These are phyloP conservation scores for Vitis rupestris DNA, from an alignment of 164 flowering plant genomes.

Conservation along the genomic window DNA sequence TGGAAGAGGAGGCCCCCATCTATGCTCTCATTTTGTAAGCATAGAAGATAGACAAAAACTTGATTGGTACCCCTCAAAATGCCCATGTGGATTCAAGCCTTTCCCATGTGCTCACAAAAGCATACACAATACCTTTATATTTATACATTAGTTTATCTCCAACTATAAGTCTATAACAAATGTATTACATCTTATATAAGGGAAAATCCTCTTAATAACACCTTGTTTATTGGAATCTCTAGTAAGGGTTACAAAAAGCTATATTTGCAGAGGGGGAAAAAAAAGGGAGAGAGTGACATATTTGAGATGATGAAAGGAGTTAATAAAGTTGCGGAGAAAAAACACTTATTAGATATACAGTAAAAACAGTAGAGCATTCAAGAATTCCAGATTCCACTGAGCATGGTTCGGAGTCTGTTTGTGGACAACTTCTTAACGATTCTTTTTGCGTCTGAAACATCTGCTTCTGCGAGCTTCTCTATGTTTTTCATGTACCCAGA, in stretches of 20 bases:
- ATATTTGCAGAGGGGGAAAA: too few species aligned
- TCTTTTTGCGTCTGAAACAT: slow-evolving; percentile 66
- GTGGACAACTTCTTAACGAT: slow-evolving; percentile 59
- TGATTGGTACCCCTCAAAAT: slow-evolving; percentile 15
- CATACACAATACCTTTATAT: not conserved
- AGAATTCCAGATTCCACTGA: slow-evolving; percentile 66
- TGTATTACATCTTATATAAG: too few species aligned
- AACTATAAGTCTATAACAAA: too few species aligned
- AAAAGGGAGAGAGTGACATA: too few species aligned
- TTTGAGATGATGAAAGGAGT: too few species aligned
- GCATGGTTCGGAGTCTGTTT: slow-evolving; percentile 53
- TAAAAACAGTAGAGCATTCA: slow-evolving; percentile 18
- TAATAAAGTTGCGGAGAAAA: too few species aligned
- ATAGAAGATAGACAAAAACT: slow-evolving; percentile 10
- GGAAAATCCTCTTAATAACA: too few species aligned
- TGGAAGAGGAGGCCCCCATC: slow-evolving; percentile 9
- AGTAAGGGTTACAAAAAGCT: too few species aligned
- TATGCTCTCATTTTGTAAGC: slow-evolving; percentile 8
- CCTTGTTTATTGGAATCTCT: too few species aligned
- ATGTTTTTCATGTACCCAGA: slow-evolving; percentile 68
- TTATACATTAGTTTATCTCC: not conserved
- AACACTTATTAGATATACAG: slow-evolving; percentile 16
- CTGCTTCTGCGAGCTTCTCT: slow-evolving; percentile 77
- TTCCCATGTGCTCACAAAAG: slow-evolving; percentile 15
- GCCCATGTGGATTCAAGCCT: slow-evolving; percentile 3